Conservation (phyloP, 2,329 filamentous ascomycete species). For the Fusarium camptoceras region DNA sequence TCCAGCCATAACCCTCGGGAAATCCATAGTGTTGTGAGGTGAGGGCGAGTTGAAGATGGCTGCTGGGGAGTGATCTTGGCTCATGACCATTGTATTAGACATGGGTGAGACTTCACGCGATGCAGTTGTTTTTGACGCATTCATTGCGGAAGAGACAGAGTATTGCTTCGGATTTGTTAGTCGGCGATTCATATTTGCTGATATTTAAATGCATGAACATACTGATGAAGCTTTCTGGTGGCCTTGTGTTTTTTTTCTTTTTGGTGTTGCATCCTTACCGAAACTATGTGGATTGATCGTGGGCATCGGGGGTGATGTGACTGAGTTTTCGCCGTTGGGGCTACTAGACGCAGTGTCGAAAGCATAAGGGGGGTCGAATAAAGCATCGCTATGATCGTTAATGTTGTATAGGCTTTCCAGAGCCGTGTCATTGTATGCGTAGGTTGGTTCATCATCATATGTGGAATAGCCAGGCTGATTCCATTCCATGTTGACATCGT, state of each 20-base stretch:
- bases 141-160: conserved; percentile 63
- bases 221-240: conserved; percentile 55
- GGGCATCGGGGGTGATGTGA: conserved; percentile 59
- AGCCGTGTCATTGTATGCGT: conserved; percentile 47
- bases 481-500: conserved; percentile 59
- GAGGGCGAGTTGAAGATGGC: conserved; percentile 62
- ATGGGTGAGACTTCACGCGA: conserved; percentile 68
- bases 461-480: conserved; percentile 49
- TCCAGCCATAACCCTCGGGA: conserved; percentile 49
- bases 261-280: conserved; percentile 44
- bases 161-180: conserved; percentile 59
- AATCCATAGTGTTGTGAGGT: conserved; percentile 56
- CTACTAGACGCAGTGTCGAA: conserved; percentile 71
- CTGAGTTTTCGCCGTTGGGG: conserved; percentile 53
- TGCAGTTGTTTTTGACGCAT: conserved; percentile 58
- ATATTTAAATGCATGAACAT: conserved; percentile 40
- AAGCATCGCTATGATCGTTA: conserved; percentile 54
- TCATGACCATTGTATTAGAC: conserved; percentile 62
- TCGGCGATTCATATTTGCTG: background rate
- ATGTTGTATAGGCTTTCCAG: conserved; percentile 50
- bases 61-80: conserved; percentile 65
- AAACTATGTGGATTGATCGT: conserved; percentile 53
- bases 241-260: conserved; percentile 39
- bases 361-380: conserved; percentile 64
- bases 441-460: conserved; percentile 56